Evolutionary conservation across 163 green algal genomes (phyloP).

Genomic region (Trebouxia gelatinosa): DNA sequence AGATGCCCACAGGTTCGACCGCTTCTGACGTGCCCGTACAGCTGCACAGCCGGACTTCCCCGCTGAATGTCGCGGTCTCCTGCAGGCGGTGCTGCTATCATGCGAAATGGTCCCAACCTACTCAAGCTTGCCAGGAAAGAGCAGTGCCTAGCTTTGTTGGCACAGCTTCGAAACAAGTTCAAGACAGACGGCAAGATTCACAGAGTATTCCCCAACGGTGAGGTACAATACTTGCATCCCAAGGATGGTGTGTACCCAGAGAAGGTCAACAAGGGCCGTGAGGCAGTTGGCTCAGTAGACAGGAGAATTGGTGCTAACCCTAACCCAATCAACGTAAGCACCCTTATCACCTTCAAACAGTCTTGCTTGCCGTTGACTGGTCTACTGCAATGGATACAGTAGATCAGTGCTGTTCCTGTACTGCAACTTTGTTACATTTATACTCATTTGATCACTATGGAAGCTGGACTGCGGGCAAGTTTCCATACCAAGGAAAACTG

Average conservation of each 20-base stretch:
- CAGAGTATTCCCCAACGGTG: conserved; percentile 67
- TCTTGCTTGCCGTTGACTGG: not conserved
- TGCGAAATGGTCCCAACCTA: conserved; percentile 96
- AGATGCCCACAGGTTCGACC: conserved; percentile 89
- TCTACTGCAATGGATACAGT: too few relatives aligned
- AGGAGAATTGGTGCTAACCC: conserved; percentile 95
- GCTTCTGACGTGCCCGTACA: too few relatives aligned
- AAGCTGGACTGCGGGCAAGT: too few relatives aligned
- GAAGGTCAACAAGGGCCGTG: conserved; percentile 96
- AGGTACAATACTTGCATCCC: conserved; percentile 99
- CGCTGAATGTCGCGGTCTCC: not conserved
- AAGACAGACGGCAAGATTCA: conserved; percentile 76
- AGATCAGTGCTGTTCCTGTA: too few relatives aligned
- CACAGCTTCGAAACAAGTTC: conserved; percentile 97
- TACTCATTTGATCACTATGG: too few relatives aligned
- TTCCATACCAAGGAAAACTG: too few relatives aligned
- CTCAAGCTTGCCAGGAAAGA: conserved; percentile 99
- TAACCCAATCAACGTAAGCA: conserved; percentile 83
- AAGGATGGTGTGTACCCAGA: conserved; percentile 99
- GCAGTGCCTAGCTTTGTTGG: conserved; percentile 96
- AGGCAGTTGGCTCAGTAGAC: conserved; percentile 86
- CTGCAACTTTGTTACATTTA: too few relatives aligned
- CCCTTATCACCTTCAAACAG: not conserved
- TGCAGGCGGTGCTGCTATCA: conserved; percentile 93
- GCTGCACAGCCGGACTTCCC: too few relatives aligned